Percentiles rank a stretch among this genome's conserved stretches.
Conservation (phyloP, 345 rosid genomes). For the Hibiscus tridactylites region DNA sequence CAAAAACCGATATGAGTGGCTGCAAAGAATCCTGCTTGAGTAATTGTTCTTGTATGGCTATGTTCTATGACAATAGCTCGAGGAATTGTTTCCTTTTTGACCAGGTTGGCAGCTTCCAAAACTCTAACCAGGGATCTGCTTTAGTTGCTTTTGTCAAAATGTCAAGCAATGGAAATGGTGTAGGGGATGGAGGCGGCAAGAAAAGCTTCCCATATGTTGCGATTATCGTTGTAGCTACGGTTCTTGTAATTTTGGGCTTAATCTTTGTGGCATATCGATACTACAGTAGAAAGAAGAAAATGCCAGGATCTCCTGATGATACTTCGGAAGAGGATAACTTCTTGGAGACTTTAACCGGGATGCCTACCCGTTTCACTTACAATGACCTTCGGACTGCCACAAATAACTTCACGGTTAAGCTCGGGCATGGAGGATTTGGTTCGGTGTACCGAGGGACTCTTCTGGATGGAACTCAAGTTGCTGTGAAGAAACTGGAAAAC, state of each 20-base stretch:
- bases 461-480: slow-evolving; percentile 65
- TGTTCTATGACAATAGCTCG: slow-evolving; percentile 61
- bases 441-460: slow-evolving; percentile 75
- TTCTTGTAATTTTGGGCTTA: slow-evolving; percentile 36
- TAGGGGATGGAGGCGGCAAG: slow-evolving; percentile 21
- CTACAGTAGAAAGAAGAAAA: slow-evolving; percentile 29
- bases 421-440: slow-evolving; percentile 96
- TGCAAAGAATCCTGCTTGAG: slow-evolving; percentile 57
- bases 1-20: slow-evolving; percentile 42
- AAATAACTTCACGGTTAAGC: slow-evolving; percentile 61
- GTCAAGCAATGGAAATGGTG: slow-evolving; percentile 16
- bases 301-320: slow-evolving; percentile 32
- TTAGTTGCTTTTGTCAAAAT: slow-evolving; percentile 58
- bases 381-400: slow-evolving; percentile 76
- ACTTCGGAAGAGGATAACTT: slow-evolving; percentile 77
- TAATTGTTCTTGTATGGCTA: slow-evolving; percentile 73
- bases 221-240: slow-evolving; percentile 44
- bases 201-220: slow-evolving; percentile 42
- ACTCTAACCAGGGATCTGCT: slow-evolving; percentile 27
- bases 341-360: slow-evolving; percentile 59
- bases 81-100: slow-evolving; percentile 72
- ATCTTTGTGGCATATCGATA: slow-evolving; percentile 39
- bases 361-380: slow-evolving; percentile 73
- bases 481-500: slow-evolving; percentile 93
- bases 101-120: slow-evolving; percentile 55